Evolutionary conservation across 768 basidiomycete species (phyloP), one percentile per base, ranked within the genome.

Genomic region (Pleurotus eryngii): DNA sequence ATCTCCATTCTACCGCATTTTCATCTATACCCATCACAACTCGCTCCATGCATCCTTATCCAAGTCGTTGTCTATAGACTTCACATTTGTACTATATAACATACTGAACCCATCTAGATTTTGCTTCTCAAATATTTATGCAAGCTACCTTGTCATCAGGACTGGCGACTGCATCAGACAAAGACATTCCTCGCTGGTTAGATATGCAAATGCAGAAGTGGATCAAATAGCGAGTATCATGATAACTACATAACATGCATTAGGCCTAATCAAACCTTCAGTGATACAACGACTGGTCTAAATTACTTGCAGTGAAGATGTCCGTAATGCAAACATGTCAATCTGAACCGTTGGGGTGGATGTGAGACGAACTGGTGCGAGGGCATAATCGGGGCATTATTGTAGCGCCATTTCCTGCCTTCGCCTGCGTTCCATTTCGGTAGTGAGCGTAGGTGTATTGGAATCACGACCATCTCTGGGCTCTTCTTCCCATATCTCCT

Each of bases 401-500:
- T n/a, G 26, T 35, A 1, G 14, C 20, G 26, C 22, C 8, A 30
- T 30, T 35, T 26, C 15, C 12, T 48, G 50, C 18, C 18, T 30
- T 4, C 47, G 56, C 39, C 56, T 49, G n/a, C 56, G 49, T 38
- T 48, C 46, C 18, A 49, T 12, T 39, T 54, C 51, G 24, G 51
- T 40, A 24, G 18, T 37, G 5, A 54, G 15, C 4, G 51, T 54
- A 7, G 51, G 51, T 39, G 51, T 54, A 8, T 15, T 54, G 7
- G 51, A 54, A 11, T 54, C 51, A 6, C 51, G 17, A 17, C 51
- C 51, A 24, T 24, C 27, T 26, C 17, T 24, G 0, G 12, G 65
- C 15, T 60, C 63, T 45, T 65, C 64, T 56, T 64, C 65, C 74
- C 72, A 71, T 5, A 65, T 58, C 37, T 65, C 59, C 35, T 61